A percentile compares a stretch with the other conserved stretches of the same genome.
These are phyloP conservation scores for Coprinopsis sp. DNA, from an alignment of 768 basidiomycete genomes.

Conservation along the genomic window DNA sequence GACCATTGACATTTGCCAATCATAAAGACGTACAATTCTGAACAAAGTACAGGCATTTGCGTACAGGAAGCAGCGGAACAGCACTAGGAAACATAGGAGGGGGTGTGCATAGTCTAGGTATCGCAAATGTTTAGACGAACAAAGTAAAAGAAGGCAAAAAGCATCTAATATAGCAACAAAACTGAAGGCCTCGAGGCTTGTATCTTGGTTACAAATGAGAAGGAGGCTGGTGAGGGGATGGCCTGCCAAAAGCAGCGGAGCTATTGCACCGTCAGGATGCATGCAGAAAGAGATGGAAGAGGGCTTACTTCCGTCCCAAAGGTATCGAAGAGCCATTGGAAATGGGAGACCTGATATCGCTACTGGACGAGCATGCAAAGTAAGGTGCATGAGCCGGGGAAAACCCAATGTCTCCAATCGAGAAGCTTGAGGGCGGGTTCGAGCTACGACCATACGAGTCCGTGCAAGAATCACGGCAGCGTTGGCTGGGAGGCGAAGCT, in stretches of 20 bases:
- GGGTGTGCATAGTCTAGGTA: no score
- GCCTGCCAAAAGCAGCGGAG: constrained; percentile 5
- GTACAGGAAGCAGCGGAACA: no score
- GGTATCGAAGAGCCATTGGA: neutral
- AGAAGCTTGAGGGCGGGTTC: neutral
- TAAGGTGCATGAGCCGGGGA: neutral
- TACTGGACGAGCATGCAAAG: neutral
- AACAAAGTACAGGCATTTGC: no score
- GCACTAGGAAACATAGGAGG: no score
- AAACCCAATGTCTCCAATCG: neutral
- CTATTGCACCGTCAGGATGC: neutral
- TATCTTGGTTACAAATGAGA: neutral
- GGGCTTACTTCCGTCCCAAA: neutral
- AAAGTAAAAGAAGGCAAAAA: no score
- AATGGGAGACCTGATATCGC: constrained; percentile 3
- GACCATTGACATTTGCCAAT: no score
- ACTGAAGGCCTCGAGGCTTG: no score
- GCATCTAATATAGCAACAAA: no score
- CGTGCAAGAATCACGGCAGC: no score
- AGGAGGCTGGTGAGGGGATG: constrained; percentile 1
- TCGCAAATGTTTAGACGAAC: no score
- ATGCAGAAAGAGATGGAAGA: neutral
- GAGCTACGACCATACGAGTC: neutral
- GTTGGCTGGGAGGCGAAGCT: neutral
- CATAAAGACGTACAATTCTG: no score